Evolutionary conservation across 768 basidiomycete genomes (phyloP), one percentile per base, ranked within the genome.

Genomic region (Phaffia tasmanica): DNA sequence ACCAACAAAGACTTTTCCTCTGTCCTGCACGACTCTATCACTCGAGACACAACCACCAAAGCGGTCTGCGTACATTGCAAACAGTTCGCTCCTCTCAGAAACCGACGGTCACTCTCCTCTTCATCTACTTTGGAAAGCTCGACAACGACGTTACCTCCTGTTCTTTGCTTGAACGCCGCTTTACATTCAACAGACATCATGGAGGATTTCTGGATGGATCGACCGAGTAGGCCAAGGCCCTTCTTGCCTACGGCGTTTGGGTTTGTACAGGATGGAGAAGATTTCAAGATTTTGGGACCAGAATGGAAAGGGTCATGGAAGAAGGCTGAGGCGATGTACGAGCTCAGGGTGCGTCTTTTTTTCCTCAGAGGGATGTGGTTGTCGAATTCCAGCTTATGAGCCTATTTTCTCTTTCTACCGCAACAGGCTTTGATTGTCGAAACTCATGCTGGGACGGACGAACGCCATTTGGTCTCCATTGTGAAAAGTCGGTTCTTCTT

Each of bases 381-480:
- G 4, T 35, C 30, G 27, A 19, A 32, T 57, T 8, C 19, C 50
- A 51, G 1, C 47, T n/a, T 62, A 23, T 8, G 8, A 3, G 15
- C 25, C 27, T 5, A 23, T 35, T 9, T 14, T 23, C 11, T 53
- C 0, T 23, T 21, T 1, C 30, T 32, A 51, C 57, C 8, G 15
- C 32, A 29, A 42, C 70, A 95, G 89, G 83, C 88, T 14, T 78
- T 97, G 69, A 82, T 95, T 7, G 84, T 86, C 6, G 87, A 94
- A 74, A 83, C 95, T 8, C 80, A 82, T 57, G 79, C 82, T 18
- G 89, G 86, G 70, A 83, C 83, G 50, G 82, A 82, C 48, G 81
- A 81, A 51, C 85, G 88, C 0, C 95, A 98, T 76, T 80, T 98
- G 23, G 88, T 94, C 16, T 86, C 92, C 1, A 83, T 95, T 64